A percentile compares a stretch with the other conserved stretches of the same genome.
Conservation (phyloP, 768 basidiomycete genomes). For the Agaricus blazei region DNA sequence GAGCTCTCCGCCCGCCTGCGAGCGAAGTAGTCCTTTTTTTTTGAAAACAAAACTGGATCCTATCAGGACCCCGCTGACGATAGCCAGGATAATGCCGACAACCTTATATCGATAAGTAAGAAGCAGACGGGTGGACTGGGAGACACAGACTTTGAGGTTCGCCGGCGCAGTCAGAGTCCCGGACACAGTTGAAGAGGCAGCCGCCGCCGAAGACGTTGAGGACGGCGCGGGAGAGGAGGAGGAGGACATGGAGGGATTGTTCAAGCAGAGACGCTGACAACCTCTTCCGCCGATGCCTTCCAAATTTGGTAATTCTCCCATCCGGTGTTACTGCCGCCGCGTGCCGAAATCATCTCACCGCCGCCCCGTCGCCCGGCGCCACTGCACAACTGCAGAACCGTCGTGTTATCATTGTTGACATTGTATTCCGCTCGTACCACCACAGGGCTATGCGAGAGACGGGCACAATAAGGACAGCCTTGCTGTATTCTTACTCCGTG, state of each 20-base stretch:
- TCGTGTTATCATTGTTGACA: too few species aligned
- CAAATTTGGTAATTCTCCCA: not conserved
- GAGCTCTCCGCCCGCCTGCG: constrained; percentile 73
- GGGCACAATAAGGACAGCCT: too few species aligned
- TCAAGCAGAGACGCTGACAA: not conserved
- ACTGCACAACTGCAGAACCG: too few species aligned
- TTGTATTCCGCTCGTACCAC: too few species aligned
- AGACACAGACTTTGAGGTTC: constrained; percentile 47
- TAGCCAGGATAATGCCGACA: constrained; percentile 73
- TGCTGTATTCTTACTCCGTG: too few species aligned
- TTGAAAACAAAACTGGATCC: constrained; percentile 95
- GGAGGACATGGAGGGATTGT: constrained; percentile 8
- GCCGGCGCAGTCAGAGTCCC: constrained; percentile 28
- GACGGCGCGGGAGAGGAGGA: constrained; percentile 28
- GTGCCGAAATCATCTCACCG: too few species aligned
- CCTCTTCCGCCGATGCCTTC: not conserved
- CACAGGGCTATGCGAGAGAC: too few species aligned
- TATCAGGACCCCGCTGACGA: constrained; percentile 81
- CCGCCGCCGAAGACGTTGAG: constrained; percentile 26
- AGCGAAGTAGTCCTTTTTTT: constrained; percentile 86
- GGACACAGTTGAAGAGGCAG: constrained; percentile 35
- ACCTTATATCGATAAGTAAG: constrained; percentile 32
- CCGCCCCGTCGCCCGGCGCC: too few species aligned
- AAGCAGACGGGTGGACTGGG: not conserved
- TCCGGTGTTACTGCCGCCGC: not conserved